A percentile compares a stretch with the other conserved stretches of the same genome.
phyloP scores from a whole-genome alignment of 208 protist species.

The Leishmania lainsoni region DNA sequence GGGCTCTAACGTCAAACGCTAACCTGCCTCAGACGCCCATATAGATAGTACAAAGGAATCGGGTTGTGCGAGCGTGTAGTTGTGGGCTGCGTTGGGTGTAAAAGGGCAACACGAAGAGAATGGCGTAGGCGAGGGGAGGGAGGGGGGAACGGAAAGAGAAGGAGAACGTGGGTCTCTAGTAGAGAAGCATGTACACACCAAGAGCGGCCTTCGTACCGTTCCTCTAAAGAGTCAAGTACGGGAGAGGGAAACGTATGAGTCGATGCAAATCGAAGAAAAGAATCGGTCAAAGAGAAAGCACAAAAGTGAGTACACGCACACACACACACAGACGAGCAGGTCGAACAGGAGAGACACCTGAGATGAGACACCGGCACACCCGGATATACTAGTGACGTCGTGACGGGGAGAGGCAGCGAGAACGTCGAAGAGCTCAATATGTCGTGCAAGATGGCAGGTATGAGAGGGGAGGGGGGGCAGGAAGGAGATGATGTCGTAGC shows the following conservation, averaged over 20 bases:
- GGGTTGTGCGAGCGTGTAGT: background rate
- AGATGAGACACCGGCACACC: background rate
- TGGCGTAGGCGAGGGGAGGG: background rate
- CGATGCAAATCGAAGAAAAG: background rate
- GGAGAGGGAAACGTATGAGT: background rate
- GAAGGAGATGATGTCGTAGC: background rate
- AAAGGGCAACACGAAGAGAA: background rate
- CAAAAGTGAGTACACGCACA: background rate
- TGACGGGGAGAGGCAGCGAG: background rate
- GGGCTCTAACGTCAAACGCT: background rate
- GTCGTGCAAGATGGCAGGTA: background rate
- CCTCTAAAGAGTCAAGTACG: background rate
- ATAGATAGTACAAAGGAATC: constrained; percentile 2
- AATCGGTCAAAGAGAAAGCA: background rate
- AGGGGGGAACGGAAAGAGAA: constrained; percentile 28
- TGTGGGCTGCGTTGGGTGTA: background rate
- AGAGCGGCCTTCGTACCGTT: background rate
- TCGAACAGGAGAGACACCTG: background rate
- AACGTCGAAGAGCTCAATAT: background rate
- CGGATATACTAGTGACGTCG: background rate
- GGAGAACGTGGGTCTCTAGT: background rate
- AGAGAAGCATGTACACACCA: background rate
- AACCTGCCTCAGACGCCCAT: background rate
- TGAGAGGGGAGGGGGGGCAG: background rate
- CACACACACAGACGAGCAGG: background rate